Evolutionary conservation across 371 early-diverging fungal species (phyloP).

Genomic region (Actinomortierella wolfii): DNA sequence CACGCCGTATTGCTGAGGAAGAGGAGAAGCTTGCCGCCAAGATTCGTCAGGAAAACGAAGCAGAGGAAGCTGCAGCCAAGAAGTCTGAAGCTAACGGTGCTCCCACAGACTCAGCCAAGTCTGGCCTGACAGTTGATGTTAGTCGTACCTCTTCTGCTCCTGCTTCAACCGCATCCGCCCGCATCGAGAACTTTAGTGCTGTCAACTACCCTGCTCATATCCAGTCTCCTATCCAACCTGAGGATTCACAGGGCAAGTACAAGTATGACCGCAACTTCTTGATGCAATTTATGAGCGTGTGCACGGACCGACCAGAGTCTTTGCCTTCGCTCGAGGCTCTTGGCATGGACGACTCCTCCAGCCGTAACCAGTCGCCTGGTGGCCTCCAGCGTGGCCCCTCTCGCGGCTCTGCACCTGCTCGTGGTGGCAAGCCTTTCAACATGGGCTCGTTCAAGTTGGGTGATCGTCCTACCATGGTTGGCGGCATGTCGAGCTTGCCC

Average conservation of each 20-base stretch:
- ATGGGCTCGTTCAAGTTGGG: slow-evolving; percentile 54
- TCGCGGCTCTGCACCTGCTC: slow-evolving; percentile 44
- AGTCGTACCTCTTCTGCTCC: slow-evolving; percentile 39
- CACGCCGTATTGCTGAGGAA: slow-evolving; percentile 17
- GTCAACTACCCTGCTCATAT: slow-evolving; percentile 46
- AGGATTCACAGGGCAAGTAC: slow-evolving; percentile 53
- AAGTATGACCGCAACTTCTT: slow-evolving; percentile 78
- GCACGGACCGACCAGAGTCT: slow-evolving; percentile 68
- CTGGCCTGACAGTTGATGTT: slow-evolving; percentile 35
- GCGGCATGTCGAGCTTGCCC: slow-evolving; percentile 43
- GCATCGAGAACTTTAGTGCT: slow-evolving; percentile 37
- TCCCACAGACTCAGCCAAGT: slow-evolving; percentile 46
- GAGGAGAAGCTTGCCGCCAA: slow-evolving; percentile 22
- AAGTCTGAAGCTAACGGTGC: not conserved
- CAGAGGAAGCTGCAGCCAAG: slow-evolving; percentile 23
- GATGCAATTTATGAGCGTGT: slow-evolving; percentile 73
- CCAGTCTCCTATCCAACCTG: slow-evolving; percentile 51
- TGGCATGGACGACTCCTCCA: slow-evolving; percentile 57
- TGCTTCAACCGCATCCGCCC: slow-evolving; percentile 18
- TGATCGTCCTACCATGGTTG: slow-evolving; percentile 46
- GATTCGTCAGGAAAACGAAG: slow-evolving; percentile 17
- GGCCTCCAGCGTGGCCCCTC: slow-evolving; percentile 61
- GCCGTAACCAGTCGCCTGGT: slow-evolving; percentile 65
- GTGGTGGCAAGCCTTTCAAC: slow-evolving; percentile 46
- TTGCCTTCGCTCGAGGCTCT: slow-evolving; percentile 71